These are phyloP conservation scores for Geotrichum citri-aurantii DNA, from an alignment of 1,139 yeast species.

Conservation along the genomic window DNA sequence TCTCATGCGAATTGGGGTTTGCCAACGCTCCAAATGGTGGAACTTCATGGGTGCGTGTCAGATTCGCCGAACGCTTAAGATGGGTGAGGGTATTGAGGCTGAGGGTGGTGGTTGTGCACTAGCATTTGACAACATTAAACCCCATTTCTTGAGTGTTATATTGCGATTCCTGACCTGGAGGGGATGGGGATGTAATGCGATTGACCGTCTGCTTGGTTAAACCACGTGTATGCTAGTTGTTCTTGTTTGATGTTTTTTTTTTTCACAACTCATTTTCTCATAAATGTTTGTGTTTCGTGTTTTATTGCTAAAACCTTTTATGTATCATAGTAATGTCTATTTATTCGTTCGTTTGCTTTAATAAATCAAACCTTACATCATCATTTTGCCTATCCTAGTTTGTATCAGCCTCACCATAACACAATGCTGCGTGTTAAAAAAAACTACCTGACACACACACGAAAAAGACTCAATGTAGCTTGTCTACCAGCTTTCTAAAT, in stretches of 20 bases:
- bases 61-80: constrained; percentile 61
- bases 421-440: too few species aligned
- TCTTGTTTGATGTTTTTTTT: not conserved
- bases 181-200: constrained; percentile 33
- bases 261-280: too few species aligned
- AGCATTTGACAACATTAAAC: constrained; percentile 29
- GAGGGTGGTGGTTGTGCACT: constrained; percentile 50
- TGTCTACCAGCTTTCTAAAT: too few species aligned
- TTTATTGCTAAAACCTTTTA: too few species aligned
- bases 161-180: constrained; percentile 32
- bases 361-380: not conserved
- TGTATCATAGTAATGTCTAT: not conserved
- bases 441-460: too few species aligned
- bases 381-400: not conserved
- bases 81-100: constrained; percentile 85
- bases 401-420: not conserved
- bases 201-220: constrained; percentile 35
- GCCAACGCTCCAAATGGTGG: constrained; percentile 88
- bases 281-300: not conserved
- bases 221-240: not conserved
- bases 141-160: constrained; percentile 29
- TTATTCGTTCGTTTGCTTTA: not conserved
- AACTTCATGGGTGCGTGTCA: constrained; percentile 68
- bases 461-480: too few species aligned
- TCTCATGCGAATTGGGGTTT: constrained; percentile 58